These are phyloP conservation scores for Stephania yunnanensis DNA, from an alignment of 164 flowering plant species.

Conservation along the genomic window DNA sequence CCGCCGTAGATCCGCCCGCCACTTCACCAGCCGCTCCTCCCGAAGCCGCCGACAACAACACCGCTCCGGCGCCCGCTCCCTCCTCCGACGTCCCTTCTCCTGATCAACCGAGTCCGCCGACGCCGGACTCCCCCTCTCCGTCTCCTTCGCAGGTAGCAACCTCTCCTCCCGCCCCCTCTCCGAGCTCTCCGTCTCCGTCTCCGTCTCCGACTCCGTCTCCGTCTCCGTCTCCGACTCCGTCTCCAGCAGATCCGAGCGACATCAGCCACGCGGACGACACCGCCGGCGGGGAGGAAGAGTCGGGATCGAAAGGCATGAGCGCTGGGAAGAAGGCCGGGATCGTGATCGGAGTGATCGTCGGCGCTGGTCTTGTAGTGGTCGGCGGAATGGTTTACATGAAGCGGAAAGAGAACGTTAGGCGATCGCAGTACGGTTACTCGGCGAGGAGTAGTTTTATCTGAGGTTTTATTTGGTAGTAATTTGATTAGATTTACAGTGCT, in stretches of 20 bases:
- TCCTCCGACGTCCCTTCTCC: not conserved
- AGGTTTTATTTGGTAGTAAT: not conserved
- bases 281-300: not conserved
- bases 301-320: conserved; percentile 20
- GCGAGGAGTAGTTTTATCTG: conserved; percentile 21
- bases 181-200: not conserved
- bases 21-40: not conserved
- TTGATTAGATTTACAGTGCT: not conserved
- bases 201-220: conserved; percentile 11
- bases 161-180: not conserved
- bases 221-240: conserved; percentile 15
- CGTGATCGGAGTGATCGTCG: conserved; percentile 27
- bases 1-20: not conserved
- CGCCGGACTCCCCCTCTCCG: conserved; percentile 5
- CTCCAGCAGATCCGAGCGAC: not conserved
- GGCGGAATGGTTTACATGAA: conserved; percentile 33
- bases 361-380: conserved; percentile 19
- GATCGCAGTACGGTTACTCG: conserved; percentile 30
- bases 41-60: conserved; percentile 1
- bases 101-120: conserved; percentile 6
- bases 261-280: not conserved
- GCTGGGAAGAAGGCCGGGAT: conserved; percentile 36
- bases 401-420: conserved; percentile 29
- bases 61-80: conserved; percentile 9
- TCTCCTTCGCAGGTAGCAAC: not conserved